Evolutionary conservation across 2,329 filamentous ascomycete species (phyloP).

Genomic region (Diaporthe destruens): DNA sequence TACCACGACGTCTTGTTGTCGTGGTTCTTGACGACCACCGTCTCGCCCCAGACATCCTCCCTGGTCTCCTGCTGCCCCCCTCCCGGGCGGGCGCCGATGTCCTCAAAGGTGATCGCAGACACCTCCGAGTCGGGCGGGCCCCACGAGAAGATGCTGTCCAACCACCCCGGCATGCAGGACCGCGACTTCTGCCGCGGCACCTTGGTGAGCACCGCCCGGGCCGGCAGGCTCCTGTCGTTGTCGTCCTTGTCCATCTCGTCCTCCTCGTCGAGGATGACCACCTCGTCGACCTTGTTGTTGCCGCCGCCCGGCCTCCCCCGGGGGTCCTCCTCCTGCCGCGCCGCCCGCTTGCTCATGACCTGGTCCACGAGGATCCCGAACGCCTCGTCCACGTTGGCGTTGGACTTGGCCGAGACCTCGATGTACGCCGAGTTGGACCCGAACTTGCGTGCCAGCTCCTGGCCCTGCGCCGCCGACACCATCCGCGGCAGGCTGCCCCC

Average conservation of each 20-base stretch:
- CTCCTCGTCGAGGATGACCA: not conserved
- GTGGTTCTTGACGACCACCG: not conserved
- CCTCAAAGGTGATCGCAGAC: conserved; percentile 22
- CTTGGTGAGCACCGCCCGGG: not conserved
- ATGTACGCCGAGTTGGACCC: conserved; percentile 35
- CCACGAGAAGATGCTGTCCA: conserved; percentile 1
- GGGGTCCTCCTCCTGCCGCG: not conserved
- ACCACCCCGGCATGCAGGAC: conserved; percentile 32
- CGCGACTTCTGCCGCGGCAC: not conserved
- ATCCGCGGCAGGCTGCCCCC: conserved; percentile 32
- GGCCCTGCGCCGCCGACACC: conserved; percentile 30
- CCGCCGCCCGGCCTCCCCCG: not conserved
- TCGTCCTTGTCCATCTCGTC: conserved; percentile 13
- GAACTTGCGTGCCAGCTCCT: conserved; percentile 33
- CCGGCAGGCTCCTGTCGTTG: conserved; percentile 22
- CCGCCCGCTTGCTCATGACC: conserved; percentile 31
- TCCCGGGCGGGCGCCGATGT: not conserved
- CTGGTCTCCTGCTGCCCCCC: not conserved
- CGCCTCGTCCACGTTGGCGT: conserved; percentile 38
- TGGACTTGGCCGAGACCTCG: conserved; percentile 36
- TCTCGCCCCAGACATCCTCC: conserved; percentile 36
- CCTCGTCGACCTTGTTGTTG: conserved; percentile 6
- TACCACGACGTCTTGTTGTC: not conserved
- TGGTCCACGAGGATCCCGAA: conserved; percentile 34
- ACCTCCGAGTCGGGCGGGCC: conserved; percentile 11